Evolutionary conservation across 163 green algal species (phyloP), one percentile per base, ranked within the genome.

Genomic region (Chlorella variabilis): DNA sequence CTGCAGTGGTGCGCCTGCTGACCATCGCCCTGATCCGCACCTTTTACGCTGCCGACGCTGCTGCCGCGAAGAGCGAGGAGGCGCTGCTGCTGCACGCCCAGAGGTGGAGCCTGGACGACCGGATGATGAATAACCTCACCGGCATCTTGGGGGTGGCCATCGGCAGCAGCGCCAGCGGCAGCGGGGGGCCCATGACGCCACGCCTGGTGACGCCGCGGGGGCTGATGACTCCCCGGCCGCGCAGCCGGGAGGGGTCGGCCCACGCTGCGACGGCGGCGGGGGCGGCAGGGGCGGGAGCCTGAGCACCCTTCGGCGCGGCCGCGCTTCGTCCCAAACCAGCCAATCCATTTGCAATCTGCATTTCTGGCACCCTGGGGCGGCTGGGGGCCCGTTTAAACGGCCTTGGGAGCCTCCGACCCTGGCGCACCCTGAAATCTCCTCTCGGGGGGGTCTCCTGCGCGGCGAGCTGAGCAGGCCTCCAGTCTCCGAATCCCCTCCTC

Each of bases 1-100:
- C 11, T 75, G 48, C 76, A 82, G 77, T 81, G 18, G 17, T 41
- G n/a, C 80, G 71, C 20, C 48, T 85, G 62, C 80, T 81, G 61
- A 51, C 42, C n/a, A 58, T 85, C 5, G 49, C 80, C 25, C 71
- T 85, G 61, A 49, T 49, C 3, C 71, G 71, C 31, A 59, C 70
- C 36, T 81, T 85, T 49, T 38, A 25, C 8, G 45, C 80, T 8
- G 25, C n/a, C 41, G 29, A 38, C 33, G 23, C 25, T 1, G 25
- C 25, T 2, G 21, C 31, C 67, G 29, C 4, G 3, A 11, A 20
- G 7, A 38, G n/a, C n/a, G 34, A 75, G 34, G 36, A 33, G 17
- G 36, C 38, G 21, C 59, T 81, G 36, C 71, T 85, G 21, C 20
- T 34, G 2, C 38, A 45, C 29, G 31, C 80, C 1, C 77, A 54